Base-by-base conservation (phyloP, 169 alveolate genomes). In the Eimeria tenella region DNA sequence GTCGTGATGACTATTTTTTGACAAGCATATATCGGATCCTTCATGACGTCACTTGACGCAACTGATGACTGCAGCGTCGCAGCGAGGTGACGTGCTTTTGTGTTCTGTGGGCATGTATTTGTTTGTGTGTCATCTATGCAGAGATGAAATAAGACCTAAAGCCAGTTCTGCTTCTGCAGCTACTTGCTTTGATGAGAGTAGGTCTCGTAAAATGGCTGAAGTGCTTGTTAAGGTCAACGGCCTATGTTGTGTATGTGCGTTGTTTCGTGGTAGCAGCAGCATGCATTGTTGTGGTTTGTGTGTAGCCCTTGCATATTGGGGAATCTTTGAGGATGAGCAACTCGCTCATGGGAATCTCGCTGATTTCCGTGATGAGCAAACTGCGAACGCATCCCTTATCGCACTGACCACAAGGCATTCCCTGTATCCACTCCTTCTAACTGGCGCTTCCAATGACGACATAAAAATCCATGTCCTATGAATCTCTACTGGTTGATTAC, bases 91-190 rank as follows among this genome's bases (percentile, higher is more conserved):
- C 42, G 42, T 31, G 42, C 2, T 31, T 31, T 31, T 31, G 42
- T 31, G 42, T 0, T 1, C 2, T 31, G 42, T 77, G 87, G 65
- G n/a, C 19, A 73, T 23, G 56, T 31, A 3, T 31, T 31, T 15
- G 77, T 21, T 21, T 19, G 50, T 21, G 53, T 8, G 11, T 7
- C 62, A 42, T 74, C 4, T 8, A 74, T 74, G 25, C 1, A n/a
- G 11, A 4, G 84, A 74, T 74, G 84, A 74, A 74, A 74, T n/a
- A 74, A 52, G 88, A 52, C 88, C 88, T 42, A 4, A 53, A 53
- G 88, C 88, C 88, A 79, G 88, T 79, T 79, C 88, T 79, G 88
- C 88, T 79, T 79, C 88, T 79, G 88, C 88, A 79, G 88, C 88
- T 53, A 52, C 88, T 79, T 19, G 88, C 88, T 11, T 79, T 79